phyloP scores from a whole-genome alignment of 1,139 yeast genomes.

The Arxiozyma slooffiae region DNA sequence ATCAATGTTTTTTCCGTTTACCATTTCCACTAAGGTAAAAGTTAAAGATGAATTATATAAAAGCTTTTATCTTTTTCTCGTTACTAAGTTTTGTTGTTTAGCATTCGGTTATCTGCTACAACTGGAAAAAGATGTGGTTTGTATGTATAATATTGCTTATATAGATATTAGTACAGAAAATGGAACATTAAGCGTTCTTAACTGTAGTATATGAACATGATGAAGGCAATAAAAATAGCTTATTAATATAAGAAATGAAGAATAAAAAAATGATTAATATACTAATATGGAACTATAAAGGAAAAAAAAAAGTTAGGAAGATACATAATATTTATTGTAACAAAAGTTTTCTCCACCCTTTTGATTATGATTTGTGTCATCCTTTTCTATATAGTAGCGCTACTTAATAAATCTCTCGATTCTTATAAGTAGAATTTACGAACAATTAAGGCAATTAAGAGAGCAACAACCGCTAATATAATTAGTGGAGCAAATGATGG shows the following conservation, averaged over 20 bases:
- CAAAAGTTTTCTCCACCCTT: background rate
- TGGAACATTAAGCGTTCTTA: background rate
- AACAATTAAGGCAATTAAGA: constrained; percentile 47
- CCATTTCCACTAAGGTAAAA: no score
- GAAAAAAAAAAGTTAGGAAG: background rate
- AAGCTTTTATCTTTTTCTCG: background rate
- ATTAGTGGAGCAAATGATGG: constrained; percentile 41
- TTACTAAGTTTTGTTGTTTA: background rate
- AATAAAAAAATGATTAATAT: background rate
- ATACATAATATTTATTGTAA: no score
- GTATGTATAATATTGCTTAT: background rate
- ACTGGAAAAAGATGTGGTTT: background rate
- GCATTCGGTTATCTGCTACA: background rate
- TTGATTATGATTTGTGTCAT: no score
- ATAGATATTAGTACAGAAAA: background rate
- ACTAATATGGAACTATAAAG: background rate
- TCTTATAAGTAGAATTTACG: constrained; percentile 51
- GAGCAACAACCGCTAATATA: constrained; percentile 34
- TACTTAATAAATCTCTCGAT: background rate
- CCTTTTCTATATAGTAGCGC: background rate
- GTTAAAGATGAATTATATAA: no score
- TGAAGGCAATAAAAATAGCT: background rate
- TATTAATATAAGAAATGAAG: background rate
- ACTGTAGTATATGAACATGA: background rate
- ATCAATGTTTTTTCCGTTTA: no score